Evolutionary conservation across 2,329 filamentous ascomycete species (phyloP).

Genomic region (Sporothrix euskadiensis): DNA sequence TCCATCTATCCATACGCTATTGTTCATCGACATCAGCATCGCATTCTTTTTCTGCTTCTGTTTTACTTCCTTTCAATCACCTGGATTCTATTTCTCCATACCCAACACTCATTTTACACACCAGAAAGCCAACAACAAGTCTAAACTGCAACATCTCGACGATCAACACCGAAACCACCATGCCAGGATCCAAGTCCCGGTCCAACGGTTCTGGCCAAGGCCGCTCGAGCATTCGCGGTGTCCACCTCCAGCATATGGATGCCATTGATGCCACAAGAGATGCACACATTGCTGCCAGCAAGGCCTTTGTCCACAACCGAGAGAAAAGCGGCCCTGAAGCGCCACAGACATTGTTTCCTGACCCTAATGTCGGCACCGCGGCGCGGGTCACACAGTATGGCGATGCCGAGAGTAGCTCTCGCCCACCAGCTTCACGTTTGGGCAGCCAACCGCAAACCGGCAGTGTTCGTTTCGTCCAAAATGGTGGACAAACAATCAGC

Average conservation of each 20-base stretch:
- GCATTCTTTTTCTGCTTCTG: constrained; percentile 5
- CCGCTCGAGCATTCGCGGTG: constrained; percentile 51
- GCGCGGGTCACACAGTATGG: neutral
- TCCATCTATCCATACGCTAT: constrained; percentile 19
- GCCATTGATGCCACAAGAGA: constrained; percentile 55
- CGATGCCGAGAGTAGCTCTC: neutral
- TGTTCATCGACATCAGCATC: neutral
- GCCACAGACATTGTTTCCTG: constrained; percentile 31
- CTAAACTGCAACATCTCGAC: neutral
- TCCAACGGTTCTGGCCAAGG: constrained; percentile 53
- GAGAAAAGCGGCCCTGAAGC: constrained; percentile 43
- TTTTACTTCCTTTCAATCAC: neutral
- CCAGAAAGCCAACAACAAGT: neutral
- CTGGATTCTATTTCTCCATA: neutral
- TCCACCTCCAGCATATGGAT: constrained; percentile 52
- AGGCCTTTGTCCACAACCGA: constrained; percentile 60
- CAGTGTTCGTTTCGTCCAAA: constrained; percentile 56
- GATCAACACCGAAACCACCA: neutral
- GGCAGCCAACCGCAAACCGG: constrained; percentile 36
- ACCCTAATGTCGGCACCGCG: neutral
- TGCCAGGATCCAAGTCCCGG: constrained; percentile 49
- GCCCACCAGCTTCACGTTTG: neutral
- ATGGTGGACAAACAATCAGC: neutral
- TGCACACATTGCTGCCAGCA: constrained; percentile 61
- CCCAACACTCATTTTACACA: neutral